Evolutionary conservation across 2,329 filamentous ascomycete genomes (phyloP).

Genomic region (Xylaria sp.): DNA sequence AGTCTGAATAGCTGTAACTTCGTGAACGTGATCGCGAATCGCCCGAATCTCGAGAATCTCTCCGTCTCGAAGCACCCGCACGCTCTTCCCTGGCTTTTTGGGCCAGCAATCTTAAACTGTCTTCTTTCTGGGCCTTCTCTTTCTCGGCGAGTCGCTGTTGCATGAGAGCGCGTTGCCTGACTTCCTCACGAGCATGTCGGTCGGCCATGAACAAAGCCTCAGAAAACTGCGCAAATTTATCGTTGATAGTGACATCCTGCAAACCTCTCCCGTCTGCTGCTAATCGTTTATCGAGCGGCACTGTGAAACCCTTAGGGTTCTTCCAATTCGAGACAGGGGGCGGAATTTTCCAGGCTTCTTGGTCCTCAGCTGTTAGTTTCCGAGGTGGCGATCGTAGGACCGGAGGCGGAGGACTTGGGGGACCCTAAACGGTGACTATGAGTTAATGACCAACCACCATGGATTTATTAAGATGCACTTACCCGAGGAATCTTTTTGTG

Average conservation of each 20-base stretch:
- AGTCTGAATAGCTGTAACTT: conserved; percentile 51
- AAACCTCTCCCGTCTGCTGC: conserved; percentile 88
- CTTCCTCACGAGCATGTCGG: conserved; percentile 89
- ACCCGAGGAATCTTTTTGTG: conserved; percentile 87
- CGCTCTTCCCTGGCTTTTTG: conserved; percentile 88
- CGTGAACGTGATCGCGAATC: conserved; percentile 42
- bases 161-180: conserved; percentile 87
- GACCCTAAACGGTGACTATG: conserved; percentile 46
- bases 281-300: conserved; percentile 89
- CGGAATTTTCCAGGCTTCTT: conserved; percentile 87
- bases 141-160: conserved; percentile 95
- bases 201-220: conserved; percentile 94
- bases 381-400: conserved; percentile 92
- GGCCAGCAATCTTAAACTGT: conserved; percentile 78
- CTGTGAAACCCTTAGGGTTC: conserved; percentile 97
- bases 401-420: conserved; percentile 86
- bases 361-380: conserved; percentile 93
- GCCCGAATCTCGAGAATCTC: conserved; percentile 38
- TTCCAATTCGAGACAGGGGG: conserved; percentile 98
- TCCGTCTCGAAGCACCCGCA: conserved; percentile 46
- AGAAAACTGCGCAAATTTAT: conserved; percentile 95
- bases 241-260: conserved; percentile 93
- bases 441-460: neutral
- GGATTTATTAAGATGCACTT: neutral
- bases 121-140: conserved; percentile 91